A percentile compares a stretch with the other conserved stretches of the same genome.
These are phyloP conservation scores for Backusella circina DNA, from an alignment of 192 early-diverging fungal species.

Conservation along the genomic window DNA sequence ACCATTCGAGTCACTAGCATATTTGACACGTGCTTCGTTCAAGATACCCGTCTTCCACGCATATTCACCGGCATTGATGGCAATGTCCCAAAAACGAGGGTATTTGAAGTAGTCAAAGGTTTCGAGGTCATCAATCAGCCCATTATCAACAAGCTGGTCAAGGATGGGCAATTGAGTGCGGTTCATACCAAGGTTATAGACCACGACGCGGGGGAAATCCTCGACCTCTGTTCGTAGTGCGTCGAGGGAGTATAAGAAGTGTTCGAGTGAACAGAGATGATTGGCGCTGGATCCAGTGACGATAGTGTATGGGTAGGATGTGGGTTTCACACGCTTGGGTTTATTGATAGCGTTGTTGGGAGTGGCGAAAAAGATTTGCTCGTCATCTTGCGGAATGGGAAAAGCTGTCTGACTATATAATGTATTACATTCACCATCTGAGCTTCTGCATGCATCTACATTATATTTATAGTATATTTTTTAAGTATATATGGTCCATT, in stretches of 20 bases:
- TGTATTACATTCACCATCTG: not conserved
- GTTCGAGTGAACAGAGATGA: slow-evolving; percentile 51
- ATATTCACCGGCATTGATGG: slow-evolving; percentile 45
- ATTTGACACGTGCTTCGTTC: slow-evolving; percentile 40
- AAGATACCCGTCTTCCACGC: slow-evolving; percentile 56
- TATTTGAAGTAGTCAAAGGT: slow-evolving; percentile 42
- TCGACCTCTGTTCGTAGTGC: slow-evolving; percentile 27
- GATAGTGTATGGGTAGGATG: slow-evolving; percentile 37
- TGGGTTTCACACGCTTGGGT: not conserved
- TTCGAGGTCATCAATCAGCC: slow-evolving; percentile 42
- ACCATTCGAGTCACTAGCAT: slow-evolving; percentile 23
- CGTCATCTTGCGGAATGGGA: not conserved
- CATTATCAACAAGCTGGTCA: slow-evolving; percentile 37
- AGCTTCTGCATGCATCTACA: not conserved
- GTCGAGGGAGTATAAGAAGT: slow-evolving; percentile 43
- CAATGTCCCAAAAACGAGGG: slow-evolving; percentile 51
- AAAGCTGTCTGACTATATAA: not conserved
- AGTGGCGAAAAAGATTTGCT: not conserved
- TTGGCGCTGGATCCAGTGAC: slow-evolving; percentile 52
- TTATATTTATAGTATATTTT: not conserved
- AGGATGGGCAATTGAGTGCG: slow-evolving; percentile 36
- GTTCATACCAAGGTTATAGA: slow-evolving; percentile 52
- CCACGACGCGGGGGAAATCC: slow-evolving; percentile 41
- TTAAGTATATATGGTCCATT: not conserved
- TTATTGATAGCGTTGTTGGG: not conserved